These are phyloP conservation scores for Leccinum subgranulosum DNA, from an alignment of 768 basidiomycete genomes.

Conservation along the genomic window DNA sequence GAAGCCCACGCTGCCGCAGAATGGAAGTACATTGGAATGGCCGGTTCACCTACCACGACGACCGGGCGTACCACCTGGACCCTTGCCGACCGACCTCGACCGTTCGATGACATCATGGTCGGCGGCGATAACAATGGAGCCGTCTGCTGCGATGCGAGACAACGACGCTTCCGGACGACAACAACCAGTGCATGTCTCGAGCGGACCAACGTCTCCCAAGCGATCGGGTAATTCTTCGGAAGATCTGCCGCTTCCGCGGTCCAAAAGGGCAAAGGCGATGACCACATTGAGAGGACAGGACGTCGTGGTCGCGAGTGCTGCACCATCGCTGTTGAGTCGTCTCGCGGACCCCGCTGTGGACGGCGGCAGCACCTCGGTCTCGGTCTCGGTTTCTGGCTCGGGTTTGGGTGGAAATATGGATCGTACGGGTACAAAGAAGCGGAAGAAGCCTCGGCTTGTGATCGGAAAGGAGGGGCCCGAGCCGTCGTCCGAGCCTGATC, in stretches of 20 bases:
- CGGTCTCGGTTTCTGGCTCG: neutral
- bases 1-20: conserved; percentile 9
- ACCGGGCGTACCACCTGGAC: conserved; percentile 11
- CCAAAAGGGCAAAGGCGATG: conserved; percentile 33
- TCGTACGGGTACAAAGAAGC: conserved; percentile 14
- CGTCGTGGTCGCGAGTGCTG: conserved; percentile 1
- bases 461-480: conserved; percentile 5
- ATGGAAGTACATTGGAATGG: conserved; percentile 14
- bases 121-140: conserved; percentile 9
- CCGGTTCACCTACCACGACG: conserved; percentile 29
- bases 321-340: conserved; percentile 46
- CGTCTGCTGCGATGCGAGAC: conserved; percentile 12
- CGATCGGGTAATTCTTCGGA: conserved; percentile 29
- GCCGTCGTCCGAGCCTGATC: conserved; percentile 29
- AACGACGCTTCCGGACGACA: conserved; percentile 3
- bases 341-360: conserved; percentile 28
- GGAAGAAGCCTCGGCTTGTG: conserved; percentile 10
- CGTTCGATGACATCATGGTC: conserved; percentile 9
- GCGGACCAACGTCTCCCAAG: conserved; percentile 19
- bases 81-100: conserved; percentile 13
- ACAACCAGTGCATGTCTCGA: neutral
- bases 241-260: conserved; percentile 29
- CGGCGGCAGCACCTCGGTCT: neutral
- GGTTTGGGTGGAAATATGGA: conserved; percentile 16
- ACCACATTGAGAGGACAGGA: conserved; percentile 24